Conservation (phyloP, 495 filamentous ascomycete species). For the Annulohypoxylon bovei region DNA sequence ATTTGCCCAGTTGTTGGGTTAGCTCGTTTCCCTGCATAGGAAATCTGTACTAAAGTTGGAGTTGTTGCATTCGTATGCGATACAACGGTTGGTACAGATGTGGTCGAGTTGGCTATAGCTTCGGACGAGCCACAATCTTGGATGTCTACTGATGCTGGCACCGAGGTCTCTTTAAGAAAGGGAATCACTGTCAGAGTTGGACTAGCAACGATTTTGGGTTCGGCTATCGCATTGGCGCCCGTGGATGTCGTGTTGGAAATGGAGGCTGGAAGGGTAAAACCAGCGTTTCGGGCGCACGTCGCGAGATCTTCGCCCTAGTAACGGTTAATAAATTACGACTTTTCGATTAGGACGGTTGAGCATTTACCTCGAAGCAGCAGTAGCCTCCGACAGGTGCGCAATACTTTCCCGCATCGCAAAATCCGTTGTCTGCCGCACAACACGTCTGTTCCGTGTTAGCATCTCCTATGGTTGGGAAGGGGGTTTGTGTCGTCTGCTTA, state of each 20-base stretch:
- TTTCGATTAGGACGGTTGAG: background rate
- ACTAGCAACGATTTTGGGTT: background rate
- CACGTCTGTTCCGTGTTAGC: conserved; percentile 49
- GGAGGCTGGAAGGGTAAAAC: conserved; percentile 44
- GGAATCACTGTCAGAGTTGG: conserved; percentile 38
- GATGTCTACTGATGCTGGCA: background rate
- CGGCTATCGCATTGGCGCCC: background rate
- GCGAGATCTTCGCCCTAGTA: conserved; percentile 50
- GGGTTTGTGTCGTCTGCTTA: conserved; percentile 14
- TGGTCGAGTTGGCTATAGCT: conserved; percentile 14
- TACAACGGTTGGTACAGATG: conserved; percentile 9
- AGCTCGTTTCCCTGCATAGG: conserved; percentile 19
- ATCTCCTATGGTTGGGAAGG: background rate
- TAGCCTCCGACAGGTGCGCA: conserved; percentile 56
- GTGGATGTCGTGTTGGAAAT: conserved; percentile 7
- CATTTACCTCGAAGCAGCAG: conserved; percentile 54
- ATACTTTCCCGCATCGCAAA: conserved; percentile 50
- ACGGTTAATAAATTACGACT: conserved; percentile 7
- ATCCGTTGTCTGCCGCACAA: conserved; percentile 50
- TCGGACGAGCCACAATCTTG: conserved; percentile 7
- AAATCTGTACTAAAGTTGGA: conserved; percentile 31
- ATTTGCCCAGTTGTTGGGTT: background rate
- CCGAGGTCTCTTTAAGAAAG: conserved; percentile 21
- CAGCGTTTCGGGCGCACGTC: conserved; percentile 50
- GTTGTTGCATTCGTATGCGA: conserved; percentile 19